Conservation (phyloP, 306 rosid species). For the Sophora flavescens region DNA sequence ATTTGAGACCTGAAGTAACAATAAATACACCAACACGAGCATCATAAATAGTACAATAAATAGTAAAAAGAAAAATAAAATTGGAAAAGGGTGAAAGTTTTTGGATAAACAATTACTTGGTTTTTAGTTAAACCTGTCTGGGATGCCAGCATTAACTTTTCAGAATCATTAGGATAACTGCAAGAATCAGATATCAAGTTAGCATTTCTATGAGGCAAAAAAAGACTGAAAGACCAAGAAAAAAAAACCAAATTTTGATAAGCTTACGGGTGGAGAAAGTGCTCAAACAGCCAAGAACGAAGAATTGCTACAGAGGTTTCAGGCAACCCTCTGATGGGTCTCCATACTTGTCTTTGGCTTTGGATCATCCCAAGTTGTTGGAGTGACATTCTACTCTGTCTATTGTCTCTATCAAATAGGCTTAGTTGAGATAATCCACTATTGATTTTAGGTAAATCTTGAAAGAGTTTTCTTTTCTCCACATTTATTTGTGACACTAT, state of each 20-base stretch:
- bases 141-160: slow-evolving; percentile 79
- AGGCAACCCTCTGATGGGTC: slow-evolving; percentile 89
- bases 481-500: slow-evolving; percentile 64
- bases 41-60: not conserved
- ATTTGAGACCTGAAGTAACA: slow-evolving; percentile 73
- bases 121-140: slow-evolving; percentile 85
- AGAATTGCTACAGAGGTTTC: slow-evolving; percentile 86
- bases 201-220: slow-evolving; percentile 12
- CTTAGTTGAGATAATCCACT: slow-evolving; percentile 67
- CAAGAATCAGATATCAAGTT: slow-evolving; percentile 39
- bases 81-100: not conserved
- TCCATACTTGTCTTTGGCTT: slow-evolving; percentile 76
- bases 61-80: not conserved
- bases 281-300: slow-evolving; percentile 89
- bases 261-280: slow-evolving; percentile 91
- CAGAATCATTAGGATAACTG: slow-evolving; percentile 89
- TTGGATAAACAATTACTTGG: slow-evolving; percentile 65
- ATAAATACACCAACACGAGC: slow-evolving; percentile 24
- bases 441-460: slow-evolving; percentile 69
- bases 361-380: slow-evolving; percentile 79
- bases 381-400: slow-evolving; percentile 61
- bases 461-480: slow-evolving; percentile 66
- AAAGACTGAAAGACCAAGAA: not conserved
- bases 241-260: slow-evolving; percentile 8
- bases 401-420: slow-evolving; percentile 64